Percentiles rank a stretch among this genome's conserved stretches.
Evolutionary conservation across 331 rosid genomes (phyloP).

Genomic region (Quercus tomentella): DNA sequence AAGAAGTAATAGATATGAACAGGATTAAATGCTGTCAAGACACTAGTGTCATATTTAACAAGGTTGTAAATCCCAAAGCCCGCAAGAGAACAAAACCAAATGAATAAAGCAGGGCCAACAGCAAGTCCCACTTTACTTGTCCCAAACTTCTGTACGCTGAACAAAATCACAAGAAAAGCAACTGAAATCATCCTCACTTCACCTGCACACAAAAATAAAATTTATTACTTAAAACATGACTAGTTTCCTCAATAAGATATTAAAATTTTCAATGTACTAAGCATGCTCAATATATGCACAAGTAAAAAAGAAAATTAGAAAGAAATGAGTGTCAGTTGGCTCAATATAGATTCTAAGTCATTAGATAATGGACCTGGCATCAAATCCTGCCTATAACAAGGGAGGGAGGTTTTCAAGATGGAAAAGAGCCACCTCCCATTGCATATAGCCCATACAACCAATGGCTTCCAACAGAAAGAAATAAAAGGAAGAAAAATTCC

Average conservation of each 20-base stretch:
- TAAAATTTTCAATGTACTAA: not conserved
- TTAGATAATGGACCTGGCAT: no score
- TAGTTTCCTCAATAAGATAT: not conserved
- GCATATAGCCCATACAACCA: no score
- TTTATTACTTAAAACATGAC: not conserved
- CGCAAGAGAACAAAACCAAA: constrained; percentile 92
- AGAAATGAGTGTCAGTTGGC: no score
- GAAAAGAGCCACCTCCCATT: no score
- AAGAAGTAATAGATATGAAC: constrained; percentile 78
- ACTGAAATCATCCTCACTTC: constrained; percentile 88
- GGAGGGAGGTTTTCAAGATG: no score
- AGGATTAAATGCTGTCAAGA: constrained; percentile 85
- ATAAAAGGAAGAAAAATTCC: no score
- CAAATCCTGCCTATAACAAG: no score
- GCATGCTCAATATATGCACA: no score
- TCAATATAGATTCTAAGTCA: no score
- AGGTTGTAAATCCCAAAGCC: constrained; percentile 82
- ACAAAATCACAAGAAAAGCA: constrained; percentile 73
- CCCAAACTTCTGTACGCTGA: constrained; percentile 92
- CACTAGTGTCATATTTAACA: constrained; percentile 61
- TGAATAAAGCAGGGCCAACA: constrained; percentile 88
- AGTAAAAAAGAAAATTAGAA: no score
- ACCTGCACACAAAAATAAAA: constrained; percentile 50
- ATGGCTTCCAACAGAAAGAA: no score
- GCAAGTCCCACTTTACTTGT: constrained; percentile 90